Percentiles rank a stretch among this genome's conserved stretches.
Conservation (phyloP, 306 rosid genomes). For the Casuarina cunninghamiana region DNA sequence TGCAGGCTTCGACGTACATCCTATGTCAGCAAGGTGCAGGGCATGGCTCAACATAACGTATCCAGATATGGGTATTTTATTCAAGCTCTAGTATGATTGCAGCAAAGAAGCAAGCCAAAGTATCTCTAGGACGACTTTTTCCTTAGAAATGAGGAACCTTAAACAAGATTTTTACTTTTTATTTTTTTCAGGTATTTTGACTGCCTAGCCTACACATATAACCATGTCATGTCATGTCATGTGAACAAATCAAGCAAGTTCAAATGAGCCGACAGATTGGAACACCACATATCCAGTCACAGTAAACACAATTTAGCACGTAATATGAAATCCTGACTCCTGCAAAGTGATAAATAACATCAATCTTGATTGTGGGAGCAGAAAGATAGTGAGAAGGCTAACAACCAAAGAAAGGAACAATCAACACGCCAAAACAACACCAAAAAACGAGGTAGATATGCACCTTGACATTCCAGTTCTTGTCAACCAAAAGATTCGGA, state of each 20-base stretch:
- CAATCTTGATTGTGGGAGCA: not conserved
- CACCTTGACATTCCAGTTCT: constrained; percentile 99
- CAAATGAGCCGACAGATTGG: not conserved
- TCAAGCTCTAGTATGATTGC: not conserved
- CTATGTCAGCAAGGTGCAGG: too few relatives aligned
- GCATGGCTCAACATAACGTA: too few relatives aligned
- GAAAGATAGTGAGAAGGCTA: constrained; percentile 11
- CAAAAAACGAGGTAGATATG: constrained; percentile 19
- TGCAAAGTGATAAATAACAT: not conserved
- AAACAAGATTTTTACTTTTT: not conserved
- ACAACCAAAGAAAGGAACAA: constrained; percentile 17
- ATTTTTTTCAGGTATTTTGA: not conserved
- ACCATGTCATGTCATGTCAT: not conserved
- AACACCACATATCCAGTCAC: not conserved
- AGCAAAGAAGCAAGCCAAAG: not conserved
- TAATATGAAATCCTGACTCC: not conserved
- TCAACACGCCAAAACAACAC: constrained; percentile 17
- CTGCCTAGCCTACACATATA: not conserved
- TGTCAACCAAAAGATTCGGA: constrained; percentile 95
- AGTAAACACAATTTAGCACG: not conserved
- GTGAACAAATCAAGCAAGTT: not conserved
- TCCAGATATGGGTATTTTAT: not conserved
- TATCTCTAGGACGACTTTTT: too few relatives aligned
- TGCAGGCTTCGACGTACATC: too few relatives aligned
- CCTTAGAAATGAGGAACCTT: too few relatives aligned